These are phyloP conservation scores for Salinomyces thailandicus DNA, from an alignment of 2,329 filamentous ascomycete species.

Conservation along the genomic window DNA sequence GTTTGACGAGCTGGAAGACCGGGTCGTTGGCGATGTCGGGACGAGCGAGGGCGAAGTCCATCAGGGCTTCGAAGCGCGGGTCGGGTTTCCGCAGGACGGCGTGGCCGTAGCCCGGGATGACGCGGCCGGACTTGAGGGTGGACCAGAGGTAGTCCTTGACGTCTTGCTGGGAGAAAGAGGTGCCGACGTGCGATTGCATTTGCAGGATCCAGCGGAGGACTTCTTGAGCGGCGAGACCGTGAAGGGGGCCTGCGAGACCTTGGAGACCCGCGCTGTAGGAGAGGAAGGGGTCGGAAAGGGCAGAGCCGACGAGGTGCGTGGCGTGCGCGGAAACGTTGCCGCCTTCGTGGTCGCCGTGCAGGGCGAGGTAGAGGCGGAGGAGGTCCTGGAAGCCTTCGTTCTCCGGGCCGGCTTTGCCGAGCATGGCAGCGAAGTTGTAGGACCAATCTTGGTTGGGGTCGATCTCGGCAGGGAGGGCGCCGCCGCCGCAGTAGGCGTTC, in stretches of 20 bases:
- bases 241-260: constrained; percentile 85
- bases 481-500: constrained; percentile 66
- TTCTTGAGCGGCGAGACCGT: constrained; percentile 90
- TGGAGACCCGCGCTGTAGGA: constrained; percentile 93
- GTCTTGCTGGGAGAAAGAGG: constrained; percentile 65
- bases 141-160: constrained; percentile 86
- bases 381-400: constrained; percentile 94
- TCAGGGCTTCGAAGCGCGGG: constrained; percentile 88
- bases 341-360: constrained; percentile 96
- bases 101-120: constrained; percentile 91
- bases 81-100: constrained; percentile 94
- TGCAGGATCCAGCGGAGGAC: constrained; percentile 93
- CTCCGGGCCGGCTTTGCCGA: constrained; percentile 78
- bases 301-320: constrained; percentile 89
- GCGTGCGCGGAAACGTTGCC: constrained; percentile 95
- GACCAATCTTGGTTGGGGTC: constrained; percentile 90
- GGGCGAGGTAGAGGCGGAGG: constrained; percentile 82
- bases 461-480: constrained; percentile 62
- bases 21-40: constrained; percentile 79
- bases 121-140: constrained; percentile 84
- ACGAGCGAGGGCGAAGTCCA: constrained; percentile 82
- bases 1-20: constrained; percentile 86
- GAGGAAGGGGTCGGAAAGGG: constrained; percentile 87
- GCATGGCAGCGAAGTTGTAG: constrained; percentile 95
- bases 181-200: constrained; percentile 83